Evolutionary conservation across 176 grass and related monocot species (phyloP).

Genomic region (Oryza glaberrima): DNA sequence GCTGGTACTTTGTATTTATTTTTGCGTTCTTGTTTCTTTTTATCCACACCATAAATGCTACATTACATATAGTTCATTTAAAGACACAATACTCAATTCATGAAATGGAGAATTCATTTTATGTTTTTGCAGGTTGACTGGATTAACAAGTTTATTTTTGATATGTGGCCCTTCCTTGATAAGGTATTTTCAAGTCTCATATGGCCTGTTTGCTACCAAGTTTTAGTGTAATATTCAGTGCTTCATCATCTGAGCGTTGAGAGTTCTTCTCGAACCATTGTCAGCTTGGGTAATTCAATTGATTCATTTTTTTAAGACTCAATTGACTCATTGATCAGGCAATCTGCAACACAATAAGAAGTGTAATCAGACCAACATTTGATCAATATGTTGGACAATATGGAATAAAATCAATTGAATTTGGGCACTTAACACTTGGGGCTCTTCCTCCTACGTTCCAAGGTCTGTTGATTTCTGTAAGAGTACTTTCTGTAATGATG

Average conservation of each 20-base stretch:
- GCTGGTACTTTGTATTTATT: neutral
- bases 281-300: slow-evolving; percentile 7
- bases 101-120: neutral
- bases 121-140: slow-evolving; percentile 70
- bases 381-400: slow-evolving; percentile 84
- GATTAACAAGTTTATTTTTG: slow-evolving; percentile 81
- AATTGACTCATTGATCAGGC: slow-evolving; percentile 42
- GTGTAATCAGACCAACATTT: slow-evolving; percentile 66
- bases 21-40: neutral
- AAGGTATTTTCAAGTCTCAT: slow-evolving; percentile 70
- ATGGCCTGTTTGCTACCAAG: slow-evolving; percentile 38
- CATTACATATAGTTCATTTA: neutral
- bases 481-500: slow-evolving; percentile 5
- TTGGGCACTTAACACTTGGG: slow-evolving; percentile 71
- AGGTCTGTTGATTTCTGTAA: slow-evolving; percentile 53
- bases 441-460: slow-evolving; percentile 81
- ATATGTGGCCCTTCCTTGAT: slow-evolving; percentile 94
- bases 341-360: slow-evolving; percentile 83
- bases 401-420: slow-evolving; percentile 85
- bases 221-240: slow-evolving; percentile 19
- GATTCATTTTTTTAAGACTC: neutral
- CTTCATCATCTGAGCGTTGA: neutral
- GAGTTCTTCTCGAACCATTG: slow-evolving; percentile 1
- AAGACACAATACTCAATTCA: neutral
- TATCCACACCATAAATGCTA: neutral